These are phyloP conservation scores for Deinandra increscens DNA, from an alignment of 129 eudicot genomes.

Conservation along the genomic window DNA sequence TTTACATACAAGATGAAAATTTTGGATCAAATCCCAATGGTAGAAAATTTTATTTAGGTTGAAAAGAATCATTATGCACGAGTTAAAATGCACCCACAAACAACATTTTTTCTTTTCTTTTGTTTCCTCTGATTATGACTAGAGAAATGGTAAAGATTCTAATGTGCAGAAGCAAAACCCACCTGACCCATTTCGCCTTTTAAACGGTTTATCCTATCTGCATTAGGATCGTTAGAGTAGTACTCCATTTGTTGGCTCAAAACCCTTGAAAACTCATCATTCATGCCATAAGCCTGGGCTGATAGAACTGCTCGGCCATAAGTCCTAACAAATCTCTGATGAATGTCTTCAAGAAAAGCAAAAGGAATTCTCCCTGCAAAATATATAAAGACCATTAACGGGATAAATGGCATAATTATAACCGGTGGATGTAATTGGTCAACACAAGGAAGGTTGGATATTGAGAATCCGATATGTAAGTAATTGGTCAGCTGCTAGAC, in stretches of 20 bases:
- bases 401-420: neutral
- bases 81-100: no score
- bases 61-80: no score
- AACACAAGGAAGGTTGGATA: no score
- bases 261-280: constrained; percentile 95
- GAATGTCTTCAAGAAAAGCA: constrained; percentile 94
- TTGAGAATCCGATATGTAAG: no score
- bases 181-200: constrained; percentile 99
- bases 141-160: no score
- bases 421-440: neutral
- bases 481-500: neutral
- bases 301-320: constrained; percentile 87
- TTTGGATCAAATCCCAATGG: neutral
- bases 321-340: constrained; percentile 89
- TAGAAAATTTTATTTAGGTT: no score
- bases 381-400: neutral
- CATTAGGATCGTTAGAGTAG: constrained; percentile 91
- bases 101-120: no score
- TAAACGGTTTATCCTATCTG: constrained; percentile 85
- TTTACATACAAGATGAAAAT: no score
- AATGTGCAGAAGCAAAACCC: constrained; percentile 12
- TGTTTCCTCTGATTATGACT: no score
- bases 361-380: constrained; percentile 86
- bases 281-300: constrained; percentile 95
- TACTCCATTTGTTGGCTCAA: constrained; percentile 92